Evolutionary conservation across 345 rosid genomes (phyloP), one percentile per base, ranked within the genome.

Genomic region (Eucalyptus caleyi): DNA sequence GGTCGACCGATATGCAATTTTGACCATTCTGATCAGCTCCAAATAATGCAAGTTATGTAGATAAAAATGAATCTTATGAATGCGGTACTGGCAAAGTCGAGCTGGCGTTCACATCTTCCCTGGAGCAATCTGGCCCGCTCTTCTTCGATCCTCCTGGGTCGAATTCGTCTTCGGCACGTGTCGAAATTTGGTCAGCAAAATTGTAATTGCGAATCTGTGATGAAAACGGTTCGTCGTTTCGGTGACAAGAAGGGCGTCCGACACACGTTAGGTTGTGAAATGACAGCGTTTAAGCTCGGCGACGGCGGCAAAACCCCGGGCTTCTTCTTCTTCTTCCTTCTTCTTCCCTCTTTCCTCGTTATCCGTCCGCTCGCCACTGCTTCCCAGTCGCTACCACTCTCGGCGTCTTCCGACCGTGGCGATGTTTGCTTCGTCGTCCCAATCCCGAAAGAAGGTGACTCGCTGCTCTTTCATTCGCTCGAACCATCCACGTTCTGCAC

Each of bases 381-480:
- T 26, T 1, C 11, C 40, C 13, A 1, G 82, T 72, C 44, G 32
- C 26, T 7, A 8, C 50, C 4, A 3, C 34, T 13, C 69, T 32
- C 10, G 16, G 50, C 10, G n/a, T 10, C 44, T 32, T 8, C 72
- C 32, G 62, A 32, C 27, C 7, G 49, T 26, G 45, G 87, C 34
- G 85, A 92, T 93, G 95, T 92, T 93, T 92, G 91, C 88, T 16
- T 90, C 95, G 16, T 86, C 77, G 65, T 90, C 93, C 60, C 90
- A 89, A 47, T 53, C 91, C 72, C 86, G 89, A 54, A 89, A 86
- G 53, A 90, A 92, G 95, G 94, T 93, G 54, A 86, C 37, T 72
- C 37, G 9, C 6, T 44, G 9, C 59, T 19, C 45, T 44, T 50
- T 27, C 40, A 53, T 5, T 37, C 24, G 8, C 50, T 87, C 53